Evolutionary conservation across 495 filamentous ascomycete species (phyloP).

Genomic region (Lasiosphaeria miniovina): DNA sequence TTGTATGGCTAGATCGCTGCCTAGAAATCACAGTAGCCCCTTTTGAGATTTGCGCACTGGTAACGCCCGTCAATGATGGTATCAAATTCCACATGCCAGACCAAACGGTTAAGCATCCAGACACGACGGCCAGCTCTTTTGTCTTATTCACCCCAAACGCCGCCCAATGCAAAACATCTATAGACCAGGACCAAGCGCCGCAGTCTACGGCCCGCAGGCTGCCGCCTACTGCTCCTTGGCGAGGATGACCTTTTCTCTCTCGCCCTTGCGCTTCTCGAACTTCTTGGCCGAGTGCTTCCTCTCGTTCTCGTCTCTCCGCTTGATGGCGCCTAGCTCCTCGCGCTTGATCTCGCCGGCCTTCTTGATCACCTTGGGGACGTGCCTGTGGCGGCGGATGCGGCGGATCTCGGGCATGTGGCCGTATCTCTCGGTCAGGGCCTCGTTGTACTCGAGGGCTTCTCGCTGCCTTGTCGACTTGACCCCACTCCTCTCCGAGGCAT

Average conservation of each 20-base stretch:
- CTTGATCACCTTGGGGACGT: conserved; percentile 91
- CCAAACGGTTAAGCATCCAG: not conserved
- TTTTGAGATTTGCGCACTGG: conserved; percentile 4
- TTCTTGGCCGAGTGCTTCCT: conserved; percentile 83
- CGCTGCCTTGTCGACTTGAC: conserved; percentile 81
- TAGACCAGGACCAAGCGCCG: not conserved
- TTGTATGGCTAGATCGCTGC: not conserved
- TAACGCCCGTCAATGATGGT: conserved; percentile 23
- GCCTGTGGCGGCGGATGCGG: conserved; percentile 84
- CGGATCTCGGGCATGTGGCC: conserved; percentile 94
- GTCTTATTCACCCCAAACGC: conserved; percentile 12
- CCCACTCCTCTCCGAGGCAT: conserved; percentile 80
- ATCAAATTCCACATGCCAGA: conserved; percentile 18
- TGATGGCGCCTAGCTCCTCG: conserved; percentile 82
- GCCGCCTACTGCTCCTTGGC: conserved; percentile 61
- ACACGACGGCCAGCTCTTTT: not conserved
- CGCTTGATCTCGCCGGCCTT: conserved; percentile 96
- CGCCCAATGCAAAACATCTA: conserved; percentile 23
- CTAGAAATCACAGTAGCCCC: not conserved
- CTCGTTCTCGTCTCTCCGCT: conserved; percentile 90
- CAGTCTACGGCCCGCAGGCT: no score
- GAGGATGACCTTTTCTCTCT: conserved; percentile 92
- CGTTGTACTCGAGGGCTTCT: conserved; percentile 88
- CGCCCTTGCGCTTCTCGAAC: conserved; percentile 65
- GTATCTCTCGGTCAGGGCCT: conserved; percentile 77